Base-by-base conservation (phyloP, 78 protist species). In the Polysphondylium violaceum region DNA sequence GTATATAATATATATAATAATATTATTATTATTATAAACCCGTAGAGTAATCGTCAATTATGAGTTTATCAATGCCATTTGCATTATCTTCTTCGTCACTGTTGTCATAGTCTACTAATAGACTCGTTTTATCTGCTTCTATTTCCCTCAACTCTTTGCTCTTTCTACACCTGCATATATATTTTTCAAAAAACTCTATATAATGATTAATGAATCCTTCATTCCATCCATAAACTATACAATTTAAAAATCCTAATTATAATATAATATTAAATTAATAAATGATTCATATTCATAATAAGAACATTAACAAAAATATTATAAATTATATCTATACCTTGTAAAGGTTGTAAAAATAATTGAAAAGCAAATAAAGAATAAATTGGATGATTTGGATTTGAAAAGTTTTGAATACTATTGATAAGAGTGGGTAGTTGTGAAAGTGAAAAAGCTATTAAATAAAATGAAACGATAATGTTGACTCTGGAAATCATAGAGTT, bases 351-450 rank as follows among this genome's bases (percentile, higher is more conserved):
- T 40, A 87, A 64, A 35, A 87, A 33, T 23, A 77, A 29, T 75
- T 87, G 93, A 43, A 75, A 60, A 2, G 77, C 74, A 72, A 63
- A 87, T 38, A 87, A 50, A 7, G 60, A 17, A 31, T 50, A 87
- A 36, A 36, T 55, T 47, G 93, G 93, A n/a, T 75, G 38, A 12
- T 33, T 33, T n/a, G 93, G 93, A 19, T 74, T 41, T 3, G 72
- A 55, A 41, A 87, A 72, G 27, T 73, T 87, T 79, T 87, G 93
- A 50, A 87, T 63, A 74, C 85, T 76, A 64, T 87, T 87, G 40
- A 87, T 87, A 25, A 87, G 55, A 0, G 93, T 77, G 64, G 93
- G 93, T 14, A 87, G 50, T 65, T 87, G 93, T 50, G 93, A 87
- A 14, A 74, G 31, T 35, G 86, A 40, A 40, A 87, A 87, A 9